A percentile compares a stretch with the other conserved stretches of the same genome.
Conservation (phyloP, 2,329 filamentous ascomycete genomes). For the Penicillium sp. region DNA sequence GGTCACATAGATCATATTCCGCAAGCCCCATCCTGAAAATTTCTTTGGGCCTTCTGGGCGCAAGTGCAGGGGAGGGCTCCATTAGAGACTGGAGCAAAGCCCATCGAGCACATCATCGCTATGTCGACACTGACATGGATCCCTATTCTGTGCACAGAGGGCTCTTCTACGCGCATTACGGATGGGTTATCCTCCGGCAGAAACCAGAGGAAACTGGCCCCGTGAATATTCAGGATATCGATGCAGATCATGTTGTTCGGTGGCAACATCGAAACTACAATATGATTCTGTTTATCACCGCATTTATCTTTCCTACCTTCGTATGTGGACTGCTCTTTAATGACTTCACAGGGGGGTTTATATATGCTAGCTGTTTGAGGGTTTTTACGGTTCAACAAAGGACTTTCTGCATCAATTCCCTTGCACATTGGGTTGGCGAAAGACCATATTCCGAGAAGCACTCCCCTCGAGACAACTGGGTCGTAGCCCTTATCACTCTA, state of each 20-base stretch:
- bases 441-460: not conserved
- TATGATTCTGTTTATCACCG: too few species aligned
- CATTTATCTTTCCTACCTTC: too few species aligned
- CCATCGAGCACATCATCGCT: not conserved
- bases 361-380: conserved; percentile 70
- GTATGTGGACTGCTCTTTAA: not conserved
- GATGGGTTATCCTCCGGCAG: not conserved
- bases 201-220: too few species aligned
- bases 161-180: not conserved
- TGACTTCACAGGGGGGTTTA: conserved; percentile 51
- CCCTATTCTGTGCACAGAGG: not conserved
- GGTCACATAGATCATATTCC: not conserved
- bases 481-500: too few species aligned
- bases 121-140: not conserved
- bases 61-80: too few species aligned
- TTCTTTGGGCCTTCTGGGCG: not conserved
- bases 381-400: conserved; percentile 76
- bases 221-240: not conserved
- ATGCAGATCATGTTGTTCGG: too few species aligned
- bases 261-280: too few species aligned
- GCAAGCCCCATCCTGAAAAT: not conserved
- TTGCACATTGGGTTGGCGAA: conserved; percentile 52
- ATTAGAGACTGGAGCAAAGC: not conserved
- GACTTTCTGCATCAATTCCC: conserved; percentile 76
- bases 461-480: not conserved